A percentile compares a stretch with the other conserved stretches of the same genome.
These are phyloP conservation scores for Colletotrichum liriopes DNA, from an alignment of 2,329 filamentous ascomycete genomes.

Conservation along the genomic window DNA sequence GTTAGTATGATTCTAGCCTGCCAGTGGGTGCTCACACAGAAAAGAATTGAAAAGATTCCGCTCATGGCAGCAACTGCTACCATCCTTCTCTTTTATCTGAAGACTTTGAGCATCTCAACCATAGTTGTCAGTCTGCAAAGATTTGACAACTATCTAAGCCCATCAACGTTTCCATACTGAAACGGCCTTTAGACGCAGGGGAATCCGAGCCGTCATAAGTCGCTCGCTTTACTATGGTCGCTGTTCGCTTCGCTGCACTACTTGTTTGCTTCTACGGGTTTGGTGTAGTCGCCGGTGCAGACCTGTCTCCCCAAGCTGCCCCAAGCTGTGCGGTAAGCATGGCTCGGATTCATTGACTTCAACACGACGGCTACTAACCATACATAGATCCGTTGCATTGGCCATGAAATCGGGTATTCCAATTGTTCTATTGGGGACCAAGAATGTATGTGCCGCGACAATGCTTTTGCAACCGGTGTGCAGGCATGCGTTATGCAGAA, in stretches of 20 bases:
- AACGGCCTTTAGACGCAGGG: neutral
- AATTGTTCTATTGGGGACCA: neutral
- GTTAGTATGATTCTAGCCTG: neutral
- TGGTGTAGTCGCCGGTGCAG: neutral
- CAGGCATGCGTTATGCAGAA: neutral
- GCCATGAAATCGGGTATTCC: neutral
- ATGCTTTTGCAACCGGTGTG: neutral
- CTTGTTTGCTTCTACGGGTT: neutral
- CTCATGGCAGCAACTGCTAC: neutral
- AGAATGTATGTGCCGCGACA: neutral
- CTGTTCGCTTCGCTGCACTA: neutral
- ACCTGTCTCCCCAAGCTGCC: neutral
- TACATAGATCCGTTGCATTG: neutral
- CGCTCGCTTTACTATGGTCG: neutral
- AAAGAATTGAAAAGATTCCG: neutral
- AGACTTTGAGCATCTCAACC: neutral
- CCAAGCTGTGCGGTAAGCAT: conserved; percentile 14
- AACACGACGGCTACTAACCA: neutral
- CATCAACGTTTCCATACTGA: neutral
- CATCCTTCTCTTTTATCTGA: neutral
- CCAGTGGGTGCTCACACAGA: neutral
- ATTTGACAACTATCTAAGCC: neutral
- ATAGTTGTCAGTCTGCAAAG: neutral
- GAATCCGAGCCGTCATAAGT: neutral
- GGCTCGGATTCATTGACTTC: neutral